Percentiles rank a stretch among this genome's conserved stretches.
Evolutionary conservation across 768 basidiomycete species (phyloP).

Genomic region (Mycena kentingensis): DNA sequence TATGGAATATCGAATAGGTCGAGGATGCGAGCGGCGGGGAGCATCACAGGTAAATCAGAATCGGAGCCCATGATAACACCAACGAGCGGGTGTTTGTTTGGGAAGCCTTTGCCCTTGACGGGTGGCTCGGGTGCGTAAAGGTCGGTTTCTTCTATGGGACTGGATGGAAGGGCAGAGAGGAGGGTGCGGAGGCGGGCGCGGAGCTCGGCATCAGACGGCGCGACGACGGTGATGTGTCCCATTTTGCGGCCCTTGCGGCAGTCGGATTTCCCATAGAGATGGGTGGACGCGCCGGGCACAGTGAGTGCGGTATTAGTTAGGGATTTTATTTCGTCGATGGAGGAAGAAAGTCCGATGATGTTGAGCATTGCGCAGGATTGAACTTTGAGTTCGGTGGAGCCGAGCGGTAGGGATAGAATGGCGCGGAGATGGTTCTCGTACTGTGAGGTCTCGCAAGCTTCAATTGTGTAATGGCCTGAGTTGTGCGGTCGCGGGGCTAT

Average conservation of each 20-base stretch:
- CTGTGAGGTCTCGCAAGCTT: constrained; percentile 95
- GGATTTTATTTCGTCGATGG: constrained; percentile 58
- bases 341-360: constrained; percentile 80
- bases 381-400: constrained; percentile 84
- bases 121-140: constrained; percentile 52
- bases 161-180: constrained; percentile 62
- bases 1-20: constrained; percentile 83
- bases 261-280: constrained; percentile 94
- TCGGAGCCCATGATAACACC: constrained; percentile 99
- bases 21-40: constrained; percentile 83
- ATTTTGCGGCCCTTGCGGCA: constrained; percentile 92
- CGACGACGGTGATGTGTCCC: constrained; percentile 94
- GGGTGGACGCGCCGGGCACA: constrained; percentile 76
- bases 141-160: constrained; percentile 49
- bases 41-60: constrained; percentile 94
- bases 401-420: constrained; percentile 87
- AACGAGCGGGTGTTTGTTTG: constrained; percentile 75
- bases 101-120: constrained; percentile 49
- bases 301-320: constrained; percentile 62
- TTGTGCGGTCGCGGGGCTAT: constrained; percentile 98
- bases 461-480: constrained; percentile 98
- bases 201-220: constrained; percentile 75
- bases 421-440: constrained; percentile 97
- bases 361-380: constrained; percentile 93
- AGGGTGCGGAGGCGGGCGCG: constrained; percentile 71